phyloP scores from a whole-genome alignment of 139 green algal genomes.

The Gonium pectorale region DNA sequence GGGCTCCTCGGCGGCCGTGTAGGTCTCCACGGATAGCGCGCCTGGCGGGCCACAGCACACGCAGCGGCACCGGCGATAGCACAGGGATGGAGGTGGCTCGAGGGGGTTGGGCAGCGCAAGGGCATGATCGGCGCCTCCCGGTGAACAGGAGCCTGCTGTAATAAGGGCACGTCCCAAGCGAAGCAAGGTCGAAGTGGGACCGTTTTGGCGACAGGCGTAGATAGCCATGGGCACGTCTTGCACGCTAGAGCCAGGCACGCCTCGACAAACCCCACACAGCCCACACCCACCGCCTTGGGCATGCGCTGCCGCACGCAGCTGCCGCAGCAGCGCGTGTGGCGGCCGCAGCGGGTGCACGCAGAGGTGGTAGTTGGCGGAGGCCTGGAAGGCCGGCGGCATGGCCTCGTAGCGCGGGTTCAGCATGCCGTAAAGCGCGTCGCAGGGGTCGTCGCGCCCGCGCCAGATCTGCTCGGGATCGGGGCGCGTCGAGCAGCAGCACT shows the following conservation, averaged over 20 bases:
- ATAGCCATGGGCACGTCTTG: too few relatives aligned
- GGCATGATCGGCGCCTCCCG: too few relatives aligned
- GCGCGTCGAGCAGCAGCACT: too few relatives aligned
- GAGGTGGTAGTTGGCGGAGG: constrained; percentile 61
- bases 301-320: constrained; percentile 43
- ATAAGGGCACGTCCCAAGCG: too few relatives aligned
- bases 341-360: constrained; percentile 67
- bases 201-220: too few relatives aligned
- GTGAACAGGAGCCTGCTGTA: too few relatives aligned
- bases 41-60: constrained; percentile 9
- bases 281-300: constrained; percentile 15
- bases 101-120: too few relatives aligned
- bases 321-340: constrained; percentile 44
- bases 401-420: constrained; percentile 61
- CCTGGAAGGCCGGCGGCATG: constrained; percentile 57
- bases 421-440: constrained; percentile 63
- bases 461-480: constrained; percentile 59
- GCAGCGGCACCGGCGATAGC: not conserved
- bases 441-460: constrained; percentile 57
- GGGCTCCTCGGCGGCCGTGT: constrained; percentile 47
- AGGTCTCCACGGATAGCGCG: constrained; percentile 64
- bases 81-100: too few relatives aligned
- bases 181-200: too few relatives aligned
- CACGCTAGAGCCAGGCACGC: too few relatives aligned
- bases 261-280: too few relatives aligned